These are phyloP conservation scores for Physcomitrium patens DNA, from an alignment of 225 moss, liverwort and hornwort genomes.

Conservation along the genomic window DNA sequence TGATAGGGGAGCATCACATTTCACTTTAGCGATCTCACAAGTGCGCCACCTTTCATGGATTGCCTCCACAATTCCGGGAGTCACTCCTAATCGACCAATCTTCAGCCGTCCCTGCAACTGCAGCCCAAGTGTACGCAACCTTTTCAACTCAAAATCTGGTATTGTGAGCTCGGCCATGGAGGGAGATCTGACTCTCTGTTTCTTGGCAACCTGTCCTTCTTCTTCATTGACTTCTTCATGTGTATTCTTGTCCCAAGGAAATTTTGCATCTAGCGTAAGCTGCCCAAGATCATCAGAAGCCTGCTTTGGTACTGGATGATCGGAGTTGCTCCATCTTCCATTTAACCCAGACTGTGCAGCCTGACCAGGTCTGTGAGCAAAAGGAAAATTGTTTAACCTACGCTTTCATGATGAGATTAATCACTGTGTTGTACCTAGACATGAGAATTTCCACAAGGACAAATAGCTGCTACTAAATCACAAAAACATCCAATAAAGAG, in stretches of 20 bases:
- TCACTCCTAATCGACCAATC: constrained; percentile 84
- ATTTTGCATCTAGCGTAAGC: constrained; percentile 37
- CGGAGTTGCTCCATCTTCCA: constrained; percentile 66
- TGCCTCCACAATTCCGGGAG: constrained; percentile 79
- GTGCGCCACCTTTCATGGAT: constrained; percentile 87
- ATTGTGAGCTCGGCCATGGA: constrained; percentile 94
- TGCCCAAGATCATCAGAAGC: constrained; percentile 37
- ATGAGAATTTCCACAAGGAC: not conserved
- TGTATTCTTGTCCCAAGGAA: constrained; percentile 82
- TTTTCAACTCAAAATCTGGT: constrained; percentile 85
- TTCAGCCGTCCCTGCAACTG: constrained; percentile 78
- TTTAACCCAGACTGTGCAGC: constrained; percentile 56
- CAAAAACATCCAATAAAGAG: constrained; percentile 19
- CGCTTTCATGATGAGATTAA: not conserved
- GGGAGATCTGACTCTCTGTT: constrained; percentile 76
- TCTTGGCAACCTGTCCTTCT: constrained; percentile 37
- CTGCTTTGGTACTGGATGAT: constrained; percentile 49
- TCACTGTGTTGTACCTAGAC: constrained; percentile 4
- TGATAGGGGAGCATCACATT: constrained; percentile 80
- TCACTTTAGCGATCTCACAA: constrained; percentile 85
- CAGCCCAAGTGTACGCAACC: constrained; percentile 83
- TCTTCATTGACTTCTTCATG: constrained; percentile 41
- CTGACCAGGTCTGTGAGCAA: constrained; percentile 54
- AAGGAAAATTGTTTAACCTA: constrained; percentile 15
- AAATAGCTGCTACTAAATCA: no score